Percentiles rank a stretch among this genome's conserved stretches.
Evolutionary conservation across 805 yeast genomes (phyloP).

Genomic region (Ascoidea tarda): DNA sequence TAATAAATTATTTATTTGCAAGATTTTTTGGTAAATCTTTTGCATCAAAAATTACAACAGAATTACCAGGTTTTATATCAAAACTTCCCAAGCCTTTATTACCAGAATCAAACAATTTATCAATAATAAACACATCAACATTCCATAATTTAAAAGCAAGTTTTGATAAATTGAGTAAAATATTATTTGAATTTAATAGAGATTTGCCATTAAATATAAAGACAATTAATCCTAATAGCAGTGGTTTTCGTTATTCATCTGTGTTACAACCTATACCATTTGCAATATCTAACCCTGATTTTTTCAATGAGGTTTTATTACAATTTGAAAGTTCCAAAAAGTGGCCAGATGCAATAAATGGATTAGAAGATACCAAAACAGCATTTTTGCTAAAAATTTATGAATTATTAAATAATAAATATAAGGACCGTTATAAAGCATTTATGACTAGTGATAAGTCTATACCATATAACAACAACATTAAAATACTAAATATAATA

Average conservation of each 20-base stretch:
- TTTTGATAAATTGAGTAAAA: constrained; percentile 44
- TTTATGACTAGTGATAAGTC: constrained; percentile 53
- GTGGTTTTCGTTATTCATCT: constrained; percentile 67
- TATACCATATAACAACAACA: constrained; percentile 49
- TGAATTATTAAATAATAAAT: constrained; percentile 25
- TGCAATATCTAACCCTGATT: constrained; percentile 61
- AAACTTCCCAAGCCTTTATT: constrained; percentile 45
- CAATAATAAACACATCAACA: constrained; percentile 26
- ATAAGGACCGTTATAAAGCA: constrained; percentile 39
- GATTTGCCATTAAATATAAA: constrained; percentile 61
- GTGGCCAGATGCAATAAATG: constrained; percentile 90
- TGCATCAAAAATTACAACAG: constrained; percentile 22
- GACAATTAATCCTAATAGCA: constrained; percentile 58
- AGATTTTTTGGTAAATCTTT: constrained; percentile 42
- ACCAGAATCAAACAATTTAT: constrained; percentile 42
- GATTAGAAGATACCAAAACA: constrained; percentile 79
- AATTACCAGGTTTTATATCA: constrained; percentile 30
- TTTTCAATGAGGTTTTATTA: constrained; percentile 65
- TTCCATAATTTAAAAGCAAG: constrained; percentile 32
- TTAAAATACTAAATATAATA: constrained; percentile 46
- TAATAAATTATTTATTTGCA: constrained; percentile 47
- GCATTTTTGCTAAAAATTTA: constrained; percentile 69
- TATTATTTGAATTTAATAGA: constrained; percentile 28
- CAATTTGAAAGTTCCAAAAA: constrained; percentile 83
- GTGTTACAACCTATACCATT: constrained; percentile 70